A percentile compares a stretch with the other conserved stretches of the same genome.
phyloP scores from a whole-genome alignment of 2,329 filamentous ascomycete genomes.

The Lecanosticta acicola region DNA sequence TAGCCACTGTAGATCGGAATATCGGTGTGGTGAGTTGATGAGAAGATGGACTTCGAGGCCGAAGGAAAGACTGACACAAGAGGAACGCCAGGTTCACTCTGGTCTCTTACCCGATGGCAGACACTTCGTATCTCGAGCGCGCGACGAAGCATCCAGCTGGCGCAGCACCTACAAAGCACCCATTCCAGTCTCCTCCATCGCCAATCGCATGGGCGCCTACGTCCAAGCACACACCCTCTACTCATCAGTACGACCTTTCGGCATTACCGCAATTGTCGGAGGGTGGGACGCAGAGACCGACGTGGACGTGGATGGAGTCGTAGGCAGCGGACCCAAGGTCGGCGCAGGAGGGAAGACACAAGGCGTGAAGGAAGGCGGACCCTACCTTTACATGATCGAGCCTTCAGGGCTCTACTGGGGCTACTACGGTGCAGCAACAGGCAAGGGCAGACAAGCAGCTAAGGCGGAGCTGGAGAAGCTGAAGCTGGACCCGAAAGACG shows the following conservation, averaged over 20 bases:
- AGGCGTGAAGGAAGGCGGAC: slow-evolving; percentile 74
- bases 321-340: slow-evolving; percentile 69
- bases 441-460: slow-evolving; percentile 92
- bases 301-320: slow-evolving; percentile 80
- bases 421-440: slow-evolving; percentile 95
- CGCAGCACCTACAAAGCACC: slow-evolving; percentile 90
- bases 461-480: slow-evolving; percentile 99
- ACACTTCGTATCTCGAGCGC: slow-evolving; percentile 89
- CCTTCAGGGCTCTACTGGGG: slow-evolving; percentile 97
- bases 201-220: slow-evolving; percentile 89
- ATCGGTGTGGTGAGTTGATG: slow-evolving; percentile 71
- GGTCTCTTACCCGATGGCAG: slow-evolving; percentile 91
- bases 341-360: slow-evolving; percentile 80
- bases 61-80: slow-evolving; percentile 10
- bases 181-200: slow-evolving; percentile 81
- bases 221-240: slow-evolving; percentile 97
- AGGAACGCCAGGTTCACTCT: slow-evolving; percentile 94
- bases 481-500: slow-evolving; percentile 59
- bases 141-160: slow-evolving; percentile 89
- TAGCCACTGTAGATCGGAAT: slow-evolving; percentile 89
- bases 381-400: slow-evolving; percentile 97
- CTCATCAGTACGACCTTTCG: slow-evolving; percentile 92
- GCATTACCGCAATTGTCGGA: slow-evolving; percentile 88
- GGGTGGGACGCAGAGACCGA: slow-evolving; percentile 90
- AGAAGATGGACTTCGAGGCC: not conserved